phyloP scores from a whole-genome alignment of 176 grass and related monocot genomes.

The Paspalum vaginatum region DNA sequence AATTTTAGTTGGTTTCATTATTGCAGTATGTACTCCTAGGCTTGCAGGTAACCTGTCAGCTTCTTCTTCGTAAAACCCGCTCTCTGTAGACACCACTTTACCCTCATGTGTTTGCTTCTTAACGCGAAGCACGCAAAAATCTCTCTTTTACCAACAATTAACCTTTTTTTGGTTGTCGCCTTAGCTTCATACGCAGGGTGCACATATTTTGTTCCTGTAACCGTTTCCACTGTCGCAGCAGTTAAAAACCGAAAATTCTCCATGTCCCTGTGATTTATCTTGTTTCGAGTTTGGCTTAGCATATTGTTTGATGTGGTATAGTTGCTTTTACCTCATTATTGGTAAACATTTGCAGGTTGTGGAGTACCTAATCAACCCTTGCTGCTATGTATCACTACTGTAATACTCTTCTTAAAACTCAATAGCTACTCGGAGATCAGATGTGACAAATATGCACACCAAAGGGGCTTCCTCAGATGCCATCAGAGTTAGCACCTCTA shows the following conservation, averaged over 20 bases:
- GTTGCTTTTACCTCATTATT: background rate
- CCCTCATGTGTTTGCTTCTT: background rate
- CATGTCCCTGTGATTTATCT: background rate
- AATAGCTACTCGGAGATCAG: conserved; percentile 46
- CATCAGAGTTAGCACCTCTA: conserved; percentile 95
- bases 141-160: background rate
- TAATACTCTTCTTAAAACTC: conserved; percentile 36
- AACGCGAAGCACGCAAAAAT: background rate
- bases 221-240: background rate
- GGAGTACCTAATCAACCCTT: background rate
- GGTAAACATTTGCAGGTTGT: conserved; percentile 35
- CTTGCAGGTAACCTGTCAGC: background rate
- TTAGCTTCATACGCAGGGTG: background rate
- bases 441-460: conserved; percentile 83
- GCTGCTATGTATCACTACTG: background rate
- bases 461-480: conserved; percentile 79
- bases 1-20: background rate
- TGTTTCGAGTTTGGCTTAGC: background rate
- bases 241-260: background rate
- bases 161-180: conserved; percentile 11
- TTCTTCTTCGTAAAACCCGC: conserved; percentile 2
- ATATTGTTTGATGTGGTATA: background rate
- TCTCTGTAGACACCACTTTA: background rate
- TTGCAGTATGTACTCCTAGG: background rate
- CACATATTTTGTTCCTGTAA: background rate